These are phyloP conservation scores for Piromyces finnis DNA, from an alignment of 192 early-diverging fungal genomes.

Conservation along the genomic window DNA sequence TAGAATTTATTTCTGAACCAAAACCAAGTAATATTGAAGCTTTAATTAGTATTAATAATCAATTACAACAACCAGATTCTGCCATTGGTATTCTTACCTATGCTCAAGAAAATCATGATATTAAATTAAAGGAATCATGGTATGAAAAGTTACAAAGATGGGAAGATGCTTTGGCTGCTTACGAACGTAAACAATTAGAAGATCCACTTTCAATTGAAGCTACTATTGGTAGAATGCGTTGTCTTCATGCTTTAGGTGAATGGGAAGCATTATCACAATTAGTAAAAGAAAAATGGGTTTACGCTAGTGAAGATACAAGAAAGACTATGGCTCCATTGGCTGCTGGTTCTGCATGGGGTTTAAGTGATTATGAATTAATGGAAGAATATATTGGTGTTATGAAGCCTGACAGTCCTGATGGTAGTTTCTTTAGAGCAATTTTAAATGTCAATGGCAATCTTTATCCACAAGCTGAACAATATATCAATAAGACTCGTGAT, in stretches of 20 bases:
- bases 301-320: conserved; percentile 35
- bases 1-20: conserved; percentile 72
- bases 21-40: conserved; percentile 71
- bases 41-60: conserved; percentile 85
- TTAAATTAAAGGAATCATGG: conserved; percentile 80
- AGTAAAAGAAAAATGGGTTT: conserved; percentile 47
- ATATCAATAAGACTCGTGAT: conserved; percentile 63
- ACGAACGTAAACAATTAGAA: conserved; percentile 59
- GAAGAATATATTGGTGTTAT: conserved; percentile 73
- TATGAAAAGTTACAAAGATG: conserved; percentile 83
- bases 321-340: conserved; percentile 69
- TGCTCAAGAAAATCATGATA: conserved; percentile 62
- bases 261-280: conserved; percentile 70
- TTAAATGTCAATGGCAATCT: conserved; percentile 63
- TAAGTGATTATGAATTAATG: conserved; percentile 75
- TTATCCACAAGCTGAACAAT: conserved; percentile 47
- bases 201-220: conserved; percentile 58
- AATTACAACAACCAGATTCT: conserved; percentile 88
- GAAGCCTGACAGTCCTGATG: conserved; percentile 58
- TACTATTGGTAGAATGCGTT: conserved; percentile 72
- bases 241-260: conserved; percentile 80
- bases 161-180: conserved; percentile 79
- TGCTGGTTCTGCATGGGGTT: conserved; percentile 82
- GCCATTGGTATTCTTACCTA: conserved; percentile 84
- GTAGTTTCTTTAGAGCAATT: conserved; percentile 73